Conservation (phyloP, 1,139 yeast species). For the Suhomyces taliae region DNA sequence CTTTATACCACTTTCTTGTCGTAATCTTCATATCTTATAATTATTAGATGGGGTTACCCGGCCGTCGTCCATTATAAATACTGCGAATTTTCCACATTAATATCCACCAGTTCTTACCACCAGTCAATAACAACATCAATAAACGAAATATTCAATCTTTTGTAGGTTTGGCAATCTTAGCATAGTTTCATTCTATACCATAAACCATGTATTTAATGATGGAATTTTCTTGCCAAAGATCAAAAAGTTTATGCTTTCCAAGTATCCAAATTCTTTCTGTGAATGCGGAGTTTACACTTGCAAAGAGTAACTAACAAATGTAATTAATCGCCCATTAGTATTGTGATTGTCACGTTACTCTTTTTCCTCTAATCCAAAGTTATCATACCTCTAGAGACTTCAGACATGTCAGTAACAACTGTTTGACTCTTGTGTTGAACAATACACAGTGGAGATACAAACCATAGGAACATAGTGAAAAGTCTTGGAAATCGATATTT, state of each 20-base stretch:
- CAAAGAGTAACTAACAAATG: constrained; percentile 13
- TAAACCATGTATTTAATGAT: constrained; percentile 42
- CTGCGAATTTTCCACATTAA: background rate
- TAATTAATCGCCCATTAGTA: too few relatives aligned
- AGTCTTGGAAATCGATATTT: too few relatives aligned
- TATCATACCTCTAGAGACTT: too few relatives aligned
- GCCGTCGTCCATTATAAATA: constrained; percentile 1
- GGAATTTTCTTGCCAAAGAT: constrained; percentile 47
- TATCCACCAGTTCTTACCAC: background rate
- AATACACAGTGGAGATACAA: too few relatives aligned
- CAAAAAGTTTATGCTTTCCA: constrained; percentile 13
- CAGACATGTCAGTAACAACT: too few relatives aligned
- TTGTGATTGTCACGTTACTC: too few relatives aligned
- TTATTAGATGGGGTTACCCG: constrained; percentile 12
- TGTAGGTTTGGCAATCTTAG: constrained; percentile 38
- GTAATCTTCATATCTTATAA: too few relatives aligned
- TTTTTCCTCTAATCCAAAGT: too few relatives aligned
- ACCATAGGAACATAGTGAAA: too few relatives aligned
- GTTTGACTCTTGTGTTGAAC: too few relatives aligned
- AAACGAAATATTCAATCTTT: background rate
- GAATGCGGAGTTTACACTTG: constrained; percentile 18
- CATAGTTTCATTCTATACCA: constrained; percentile 49
- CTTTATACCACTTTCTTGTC: too few relatives aligned
- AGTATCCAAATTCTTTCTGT: constrained; percentile 15
- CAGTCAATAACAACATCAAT: background rate